Conservation (phyloP, 2,329 filamentous ascomycete genomes). For the Trichoderma sp. region DNA sequence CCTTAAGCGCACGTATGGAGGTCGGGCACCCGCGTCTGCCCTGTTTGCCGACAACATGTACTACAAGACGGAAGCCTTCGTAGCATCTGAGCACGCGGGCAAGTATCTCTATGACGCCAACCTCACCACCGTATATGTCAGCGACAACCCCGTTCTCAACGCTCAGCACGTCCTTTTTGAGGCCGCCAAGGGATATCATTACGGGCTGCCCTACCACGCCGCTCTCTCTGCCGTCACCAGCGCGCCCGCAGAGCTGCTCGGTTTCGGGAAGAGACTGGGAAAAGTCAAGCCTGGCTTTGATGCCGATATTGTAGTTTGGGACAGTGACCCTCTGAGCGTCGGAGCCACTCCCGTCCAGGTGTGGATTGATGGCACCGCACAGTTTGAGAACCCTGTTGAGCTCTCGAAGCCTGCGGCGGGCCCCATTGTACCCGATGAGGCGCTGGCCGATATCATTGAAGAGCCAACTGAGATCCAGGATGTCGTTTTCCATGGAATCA, state of each 20-base stretch:
- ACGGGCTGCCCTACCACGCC: constrained; percentile 58
- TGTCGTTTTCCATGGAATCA: constrained; percentile 56
- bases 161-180: constrained; percentile 68
- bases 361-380: constrained; percentile 60
- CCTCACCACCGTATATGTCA: constrained; percentile 65
- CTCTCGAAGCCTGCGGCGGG: constrained; percentile 47
- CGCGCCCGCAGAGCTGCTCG: constrained; percentile 56
- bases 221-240: constrained; percentile 57
- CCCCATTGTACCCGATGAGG: constrained; percentile 40
- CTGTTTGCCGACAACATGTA: constrained; percentile 71
- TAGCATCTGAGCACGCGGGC: constrained; percentile 62
- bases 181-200: constrained; percentile 57
- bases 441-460: constrained; percentile 41
- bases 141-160: constrained; percentile 67
- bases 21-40: constrained; percentile 53
- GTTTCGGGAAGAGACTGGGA: constrained; percentile 55
- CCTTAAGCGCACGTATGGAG: constrained; percentile 55
- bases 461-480: constrained; percentile 38
- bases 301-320: constrained; percentile 61
- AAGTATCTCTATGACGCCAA: constrained; percentile 63
- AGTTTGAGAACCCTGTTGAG: constrained; percentile 51
- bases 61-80: constrained; percentile 66
- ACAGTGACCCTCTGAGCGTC: constrained; percentile 58
- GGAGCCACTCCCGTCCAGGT: constrained; percentile 59
- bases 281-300: constrained; percentile 61